Percentiles rank a stretch among this genome's conserved stretches.
Conservation (phyloP, 2,329 filamentous ascomycete genomes). For the Colletotrichum euphorbiae region DNA sequence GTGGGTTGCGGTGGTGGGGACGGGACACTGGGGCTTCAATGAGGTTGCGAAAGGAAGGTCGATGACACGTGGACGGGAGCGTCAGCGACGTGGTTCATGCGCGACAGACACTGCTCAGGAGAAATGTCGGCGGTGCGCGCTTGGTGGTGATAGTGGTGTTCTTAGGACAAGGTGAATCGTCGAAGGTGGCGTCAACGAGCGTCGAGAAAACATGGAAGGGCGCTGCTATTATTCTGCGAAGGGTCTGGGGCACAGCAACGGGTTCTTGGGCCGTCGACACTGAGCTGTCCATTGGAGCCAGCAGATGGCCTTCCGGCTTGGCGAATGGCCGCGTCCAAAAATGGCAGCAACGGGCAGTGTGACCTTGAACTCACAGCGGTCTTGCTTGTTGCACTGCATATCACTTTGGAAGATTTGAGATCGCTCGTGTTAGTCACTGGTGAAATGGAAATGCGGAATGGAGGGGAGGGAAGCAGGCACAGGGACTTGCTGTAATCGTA, state of each 20-base stretch:
- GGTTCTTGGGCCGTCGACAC: background rate
- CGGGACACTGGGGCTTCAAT: background rate
- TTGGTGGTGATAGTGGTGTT: background rate
- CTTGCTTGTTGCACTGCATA: slow-evolving; percentile 4
- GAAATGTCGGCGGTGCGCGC: background rate
- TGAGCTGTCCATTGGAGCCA: background rate
- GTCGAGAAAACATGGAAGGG: background rate
- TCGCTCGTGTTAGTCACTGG: slow-evolving; percentile 12
- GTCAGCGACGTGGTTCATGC: slow-evolving; percentile 17
- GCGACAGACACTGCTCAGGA: background rate
- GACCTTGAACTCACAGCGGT: slow-evolving; percentile 17
- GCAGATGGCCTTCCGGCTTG: slow-evolving; percentile 22
- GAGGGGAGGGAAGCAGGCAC: background rate
- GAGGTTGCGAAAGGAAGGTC: background rate
- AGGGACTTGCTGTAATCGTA: background rate
- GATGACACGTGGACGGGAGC: background rate
- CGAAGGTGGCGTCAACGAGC: background rate
- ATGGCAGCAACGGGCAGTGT: slow-evolving; percentile 9
- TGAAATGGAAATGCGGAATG: background rate
- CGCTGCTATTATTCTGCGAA: slow-evolving; percentile 4
- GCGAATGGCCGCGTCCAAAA: slow-evolving; percentile 18
- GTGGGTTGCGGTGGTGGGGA: slow-evolving; percentile 24
- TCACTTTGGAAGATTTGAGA: background rate
- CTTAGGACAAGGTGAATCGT: background rate
- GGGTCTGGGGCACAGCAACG: background rate